Evolutionary conservation across 164 flowering plant genomes (phyloP).

Genomic region (Annona cherimola): DNA sequence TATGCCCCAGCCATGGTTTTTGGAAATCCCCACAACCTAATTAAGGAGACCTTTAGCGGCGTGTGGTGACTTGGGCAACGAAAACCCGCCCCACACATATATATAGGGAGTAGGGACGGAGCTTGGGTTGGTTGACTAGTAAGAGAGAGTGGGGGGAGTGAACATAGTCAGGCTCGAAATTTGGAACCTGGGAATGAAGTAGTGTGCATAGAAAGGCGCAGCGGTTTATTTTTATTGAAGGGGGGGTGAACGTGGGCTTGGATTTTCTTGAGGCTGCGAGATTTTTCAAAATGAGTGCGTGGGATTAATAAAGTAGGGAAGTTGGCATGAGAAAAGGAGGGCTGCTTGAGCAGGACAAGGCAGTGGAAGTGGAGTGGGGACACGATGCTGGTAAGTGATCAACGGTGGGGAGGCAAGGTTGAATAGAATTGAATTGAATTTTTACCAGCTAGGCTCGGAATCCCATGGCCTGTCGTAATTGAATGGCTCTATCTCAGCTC

Average conservation of each 20-base stretch:
- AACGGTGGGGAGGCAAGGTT: slow-evolving; percentile 9
- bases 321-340: slow-evolving; percentile 6
- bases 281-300: slow-evolving; percentile 11
- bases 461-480: neutral
- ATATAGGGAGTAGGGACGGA: neutral
- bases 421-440: neutral
- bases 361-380: slow-evolving; percentile 4
- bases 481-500: neutral
- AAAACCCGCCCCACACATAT: neutral
- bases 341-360: slow-evolving; percentile 18
- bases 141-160: slow-evolving; percentile 5
- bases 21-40: neutral
- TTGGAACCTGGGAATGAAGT: neutral
- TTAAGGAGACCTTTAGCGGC: too few relatives aligned
- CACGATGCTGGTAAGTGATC: slow-evolving; percentile 5
- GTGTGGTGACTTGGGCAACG: neutral
- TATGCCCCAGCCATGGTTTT: slow-evolving; percentile 21
- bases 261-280: neutral
- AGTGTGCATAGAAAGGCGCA: slow-evolving; percentile 12
- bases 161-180: slow-evolving; percentile 12
- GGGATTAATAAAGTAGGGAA: slow-evolving; percentile 8
- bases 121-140: neutral
- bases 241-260: slow-evolving; percentile 5
- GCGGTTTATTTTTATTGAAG: neutral
- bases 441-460: slow-evolving; percentile 2